Evolutionary conservation across 441 rosid species (phyloP).

Genomic region (Populus hybrid): DNA sequence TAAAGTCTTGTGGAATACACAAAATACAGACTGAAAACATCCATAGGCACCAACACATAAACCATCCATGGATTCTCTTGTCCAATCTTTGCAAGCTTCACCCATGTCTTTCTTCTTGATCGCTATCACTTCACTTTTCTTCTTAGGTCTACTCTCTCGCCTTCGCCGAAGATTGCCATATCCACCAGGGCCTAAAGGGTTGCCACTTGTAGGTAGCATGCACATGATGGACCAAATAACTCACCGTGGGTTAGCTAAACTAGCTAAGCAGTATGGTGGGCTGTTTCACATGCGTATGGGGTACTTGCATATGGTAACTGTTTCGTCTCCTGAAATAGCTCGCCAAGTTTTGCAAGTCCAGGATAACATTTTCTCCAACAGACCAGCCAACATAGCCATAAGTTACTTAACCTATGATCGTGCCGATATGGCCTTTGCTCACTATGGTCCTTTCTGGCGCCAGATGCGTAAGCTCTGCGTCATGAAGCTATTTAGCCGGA

Average conservation of each 20-base stretch:
- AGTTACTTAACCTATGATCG: constrained; percentile 80
- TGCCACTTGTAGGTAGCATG: constrained; percentile 90
- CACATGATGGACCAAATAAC: constrained; percentile 84
- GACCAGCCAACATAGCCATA: constrained; percentile 82
- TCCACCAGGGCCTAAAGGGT: constrained; percentile 89
- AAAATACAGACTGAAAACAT: not conserved
- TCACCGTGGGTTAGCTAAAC: constrained; percentile 74
- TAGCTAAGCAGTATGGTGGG: constrained; percentile 72
- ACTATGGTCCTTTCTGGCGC: constrained; percentile 96
- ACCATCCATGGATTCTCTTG: constrained; percentile 41
- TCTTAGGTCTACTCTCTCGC: constrained; percentile 36
- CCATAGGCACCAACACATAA: not conserved
- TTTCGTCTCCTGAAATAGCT: constrained; percentile 73
- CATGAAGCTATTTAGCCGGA: constrained; percentile 87
- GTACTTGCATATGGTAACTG: constrained; percentile 59
- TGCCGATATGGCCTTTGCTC: constrained; percentile 95
- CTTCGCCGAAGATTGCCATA: constrained; percentile 41
- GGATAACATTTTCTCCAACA: constrained; percentile 76
- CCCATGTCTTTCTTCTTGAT: constrained; percentile 32
- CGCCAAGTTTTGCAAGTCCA: constrained; percentile 81
- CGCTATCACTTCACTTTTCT: constrained; percentile 35
- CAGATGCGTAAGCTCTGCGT: constrained; percentile 95
- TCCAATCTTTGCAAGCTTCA: constrained; percentile 33
- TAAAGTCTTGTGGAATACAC: too few species aligned
- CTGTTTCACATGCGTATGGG: constrained; percentile 79